These are phyloP conservation scores for Globisporangium splendens DNA, from an alignment of 352 stramenopile species.

Conservation along the genomic window DNA sequence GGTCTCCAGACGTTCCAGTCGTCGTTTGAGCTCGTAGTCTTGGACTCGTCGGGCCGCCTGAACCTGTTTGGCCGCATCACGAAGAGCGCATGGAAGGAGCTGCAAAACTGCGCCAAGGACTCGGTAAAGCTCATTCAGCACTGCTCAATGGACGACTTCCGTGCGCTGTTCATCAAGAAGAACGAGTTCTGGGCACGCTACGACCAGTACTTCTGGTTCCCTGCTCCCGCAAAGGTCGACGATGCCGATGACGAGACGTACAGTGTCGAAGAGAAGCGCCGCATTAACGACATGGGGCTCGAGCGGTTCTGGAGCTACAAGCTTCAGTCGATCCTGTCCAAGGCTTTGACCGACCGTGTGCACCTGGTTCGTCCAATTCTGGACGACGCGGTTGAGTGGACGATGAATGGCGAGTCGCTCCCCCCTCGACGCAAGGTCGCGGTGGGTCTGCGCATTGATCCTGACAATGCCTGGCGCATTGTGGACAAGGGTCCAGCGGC, in stretches of 20 bases:
- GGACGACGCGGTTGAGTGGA: constrained; percentile 46
- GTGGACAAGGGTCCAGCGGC: constrained; percentile 88
- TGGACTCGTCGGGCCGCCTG: constrained; percentile 69
- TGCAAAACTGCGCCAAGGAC: constrained; percentile 61
- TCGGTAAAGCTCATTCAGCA: constrained; percentile 59
- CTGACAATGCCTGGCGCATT: constrained; percentile 70
- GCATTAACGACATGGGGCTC: constrained; percentile 72
- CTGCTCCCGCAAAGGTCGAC: constrained; percentile 43
- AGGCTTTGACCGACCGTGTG: constrained; percentile 67
- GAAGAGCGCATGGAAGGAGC: constrained; percentile 59
- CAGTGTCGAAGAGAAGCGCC: constrained; percentile 58
- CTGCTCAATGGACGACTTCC: constrained; percentile 70
- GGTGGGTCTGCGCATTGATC: constrained; percentile 78
- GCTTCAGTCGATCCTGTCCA: constrained; percentile 39
- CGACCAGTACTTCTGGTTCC: constrained; percentile 86
- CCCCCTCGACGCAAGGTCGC: constrained; percentile 57
- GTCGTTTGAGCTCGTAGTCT: constrained; percentile 70
- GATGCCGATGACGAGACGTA: constrained; percentile 58
- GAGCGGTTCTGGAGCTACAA: constrained; percentile 71
- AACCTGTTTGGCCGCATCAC: constrained; percentile 77
- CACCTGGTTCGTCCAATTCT: constrained; percentile 51
- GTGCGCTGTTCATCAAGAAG: constrained; percentile 79
- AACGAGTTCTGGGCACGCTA: constrained; percentile 81
- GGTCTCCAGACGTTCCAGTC: constrained; percentile 64
- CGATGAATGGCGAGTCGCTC: constrained; percentile 30